Base-by-base conservation (phyloP, 140 eudicot genomes). In the Ambrosia hybrid region DNA sequence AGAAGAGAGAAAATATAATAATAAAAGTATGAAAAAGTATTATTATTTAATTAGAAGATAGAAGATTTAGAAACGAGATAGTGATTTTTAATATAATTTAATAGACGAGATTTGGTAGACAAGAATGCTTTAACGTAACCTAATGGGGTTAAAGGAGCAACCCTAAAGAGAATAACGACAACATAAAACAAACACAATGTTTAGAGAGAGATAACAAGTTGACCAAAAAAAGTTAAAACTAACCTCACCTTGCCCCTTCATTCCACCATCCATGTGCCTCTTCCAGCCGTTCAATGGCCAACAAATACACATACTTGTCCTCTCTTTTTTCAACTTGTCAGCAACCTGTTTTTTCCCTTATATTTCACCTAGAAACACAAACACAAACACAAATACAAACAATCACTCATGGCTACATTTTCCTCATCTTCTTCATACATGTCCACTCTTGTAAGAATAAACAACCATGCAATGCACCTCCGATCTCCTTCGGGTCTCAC, bases 291-390 rank as follows among this genome's bases (percentile, higher is more conserved):
- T 39, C 68, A 64, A 64, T 64, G 34, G 68, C 68, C 68, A 64
- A 14, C 68, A 64, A 14, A 38, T 21, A 63, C 33, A 62, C 5
- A 63, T 51, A 37, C 68, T 64, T 64, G 68, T 63, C 68, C 51
- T 63, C 68, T n/a, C 71, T 59, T 73, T 14, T 67, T 46, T 33
- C 34, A 70, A 62, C 77, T 52, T 79, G 83, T 73, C 71, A 79
- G 79, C 38, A 70, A 60, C 15, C 37, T 60, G 16, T 17, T 55
- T 65, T 65, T 13, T n/a, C 34, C 48, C 33, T 30, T 69, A 43
- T 37, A 73, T n/a, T 72, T 36, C 34, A 34, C 56, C 30, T 8
- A 5, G 8, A 41, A 41, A 5, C 46, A 21, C 30, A 14, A 45
- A 38, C 41, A 15, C 62, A 57, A 33, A 65, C 48, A 76, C 7